Evolutionary conservation across 768 basidiomycete genomes (phyloP).

Genomic region (Amanita pallidorosea): DNA sequence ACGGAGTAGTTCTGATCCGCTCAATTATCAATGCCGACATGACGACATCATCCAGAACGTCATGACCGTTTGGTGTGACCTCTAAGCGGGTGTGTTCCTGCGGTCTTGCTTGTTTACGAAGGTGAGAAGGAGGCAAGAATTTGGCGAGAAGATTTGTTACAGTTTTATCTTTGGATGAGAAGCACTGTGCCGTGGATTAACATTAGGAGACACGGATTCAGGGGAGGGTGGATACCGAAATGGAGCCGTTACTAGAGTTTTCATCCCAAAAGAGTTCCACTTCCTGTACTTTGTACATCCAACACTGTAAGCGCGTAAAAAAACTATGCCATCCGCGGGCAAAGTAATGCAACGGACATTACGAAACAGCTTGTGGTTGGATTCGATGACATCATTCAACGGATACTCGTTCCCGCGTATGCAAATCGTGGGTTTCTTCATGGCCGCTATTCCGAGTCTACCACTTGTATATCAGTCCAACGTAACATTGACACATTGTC

Average conservation of each 20-base stretch:
- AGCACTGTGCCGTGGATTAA: conserved; percentile 19
- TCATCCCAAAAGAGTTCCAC: conserved; percentile 26
- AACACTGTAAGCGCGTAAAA: conserved; percentile 16
- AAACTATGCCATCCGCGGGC: conserved; percentile 3
- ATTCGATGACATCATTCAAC: conserved; percentile 23
- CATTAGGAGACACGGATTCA: background rate
- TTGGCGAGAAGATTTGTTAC: conserved; percentile 23
- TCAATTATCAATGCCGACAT: conserved; percentile 31
- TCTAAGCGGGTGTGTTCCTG: conserved; percentile 24
- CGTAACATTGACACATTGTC: too few species aligned
- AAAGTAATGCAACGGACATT: conserved; percentile 13
- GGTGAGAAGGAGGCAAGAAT: conserved; percentile 24
- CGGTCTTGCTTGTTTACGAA: conserved; percentile 23
- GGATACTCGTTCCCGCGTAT: conserved; percentile 25
- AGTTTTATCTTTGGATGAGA: conserved; percentile 26
- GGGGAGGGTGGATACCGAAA: conserved; percentile 15
- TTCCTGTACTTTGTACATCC: conserved; percentile 24
- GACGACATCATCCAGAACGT: conserved; percentile 30
- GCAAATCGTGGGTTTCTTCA: conserved; percentile 22
- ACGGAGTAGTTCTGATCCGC: conserved; percentile 27
- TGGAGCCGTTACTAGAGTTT: conserved; percentile 16
- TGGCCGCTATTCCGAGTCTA: conserved; percentile 20
- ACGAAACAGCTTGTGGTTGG: conserved; percentile 22
- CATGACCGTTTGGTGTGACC: conserved; percentile 27
- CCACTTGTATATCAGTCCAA: background rate